Evolutionary conservation across 441 rosid genomes (phyloP), one percentile per base, ranked within the genome.

Genomic region (Bocquillonia castaneifolia): DNA sequence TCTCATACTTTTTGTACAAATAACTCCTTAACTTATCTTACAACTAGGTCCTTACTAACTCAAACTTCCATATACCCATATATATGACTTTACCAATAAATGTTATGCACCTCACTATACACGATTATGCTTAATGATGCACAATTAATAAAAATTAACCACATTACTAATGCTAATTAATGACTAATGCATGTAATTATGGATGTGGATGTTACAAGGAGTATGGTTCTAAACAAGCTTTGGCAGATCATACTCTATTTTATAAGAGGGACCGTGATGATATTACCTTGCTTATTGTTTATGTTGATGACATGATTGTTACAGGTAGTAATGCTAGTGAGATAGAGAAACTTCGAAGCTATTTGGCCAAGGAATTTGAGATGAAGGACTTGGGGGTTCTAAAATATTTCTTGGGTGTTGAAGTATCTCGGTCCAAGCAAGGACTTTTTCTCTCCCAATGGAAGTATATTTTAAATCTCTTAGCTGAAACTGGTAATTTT

Each of bases 291-390:
- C 54, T 44, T 44, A 26, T 62, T 59, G 32, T 59, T 23, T 59
- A 59, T 59, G 29, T 59, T 37, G 31, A 45, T 17, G 50, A 45
- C 40, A 40, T 40, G 50, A 60, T 40, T 60, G 51, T 60, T 40
- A 60, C 9, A 40, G 18, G 29, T 22, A 60, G 6, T 25, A 9
- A 40, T 14, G 10, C 1, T 14, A 40, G 20, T 60, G 51, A 60
- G 22, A 60, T 60, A 14, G 51, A 40, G 64, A 60, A 60, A n/a
- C 64, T 40, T 60, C 23, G n/a, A 40, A 23, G 6, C 51, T 60
- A 40, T 28, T 25, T 40, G 36, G 51, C 50, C 32, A 60, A 40
- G 10, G 32, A 60, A 15, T 60, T 39, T 23, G 50, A 60, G 50
- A 39, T 60, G 22, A 23, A 53, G 6, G 20, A 60, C 22, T 40